Evolutionary conservation across 352 stramenopile genomes (phyloP), one percentile per base, ranked within the genome.

Genomic region (Pythium phragmiticola): DNA sequence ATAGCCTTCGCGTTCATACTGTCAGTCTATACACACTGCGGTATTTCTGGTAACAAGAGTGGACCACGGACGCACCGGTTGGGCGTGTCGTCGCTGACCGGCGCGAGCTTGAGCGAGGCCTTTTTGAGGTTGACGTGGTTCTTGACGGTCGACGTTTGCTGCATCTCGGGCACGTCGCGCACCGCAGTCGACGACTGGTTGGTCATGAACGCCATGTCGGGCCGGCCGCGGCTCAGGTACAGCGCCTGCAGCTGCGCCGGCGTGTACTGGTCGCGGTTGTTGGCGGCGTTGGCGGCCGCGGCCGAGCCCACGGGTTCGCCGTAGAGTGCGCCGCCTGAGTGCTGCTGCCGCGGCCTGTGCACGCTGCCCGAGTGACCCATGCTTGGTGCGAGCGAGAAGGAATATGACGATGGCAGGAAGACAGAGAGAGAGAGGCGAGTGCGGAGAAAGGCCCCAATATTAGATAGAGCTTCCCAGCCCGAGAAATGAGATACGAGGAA

Each of bases 61-160:
- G 11, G 42, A 48, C 14, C n/a, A 26, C n/a, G 14, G 17, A 11
- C 42, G 12, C 42, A 76, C 62, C 57, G 47, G 34, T 57, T 48
- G 14, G 54, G 45, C 43, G 74, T 54, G 21, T 65, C 52, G 11
- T 68, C 50, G 63, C 53, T 13, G 65, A 66, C 14, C 48, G 66
- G 72, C 34, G 72, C 51, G 46, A 94, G 66, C 51, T 84, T 87
- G 53, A 95, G 72, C 67, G 76, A 87, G 26, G 66, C 55, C 66
- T 95, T 95, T 70, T 92, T 91, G 5, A 95, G 71, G 64, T 92
- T 95, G 58, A 93, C 84, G 66, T 92, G 77, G 65, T 90, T 95
- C 69, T 87, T 89, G 2, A 95, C 79, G 0, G 84, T 90, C 50
- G 73, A 86, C 23, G 87, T 94, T 60, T 92, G 84, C 69, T 95